Evolutionary conservation across 2,329 filamentous ascomycete genomes (phyloP), one percentile per base, ranked within the genome.

Genomic region (Colletotrichum caudatum): DNA sequence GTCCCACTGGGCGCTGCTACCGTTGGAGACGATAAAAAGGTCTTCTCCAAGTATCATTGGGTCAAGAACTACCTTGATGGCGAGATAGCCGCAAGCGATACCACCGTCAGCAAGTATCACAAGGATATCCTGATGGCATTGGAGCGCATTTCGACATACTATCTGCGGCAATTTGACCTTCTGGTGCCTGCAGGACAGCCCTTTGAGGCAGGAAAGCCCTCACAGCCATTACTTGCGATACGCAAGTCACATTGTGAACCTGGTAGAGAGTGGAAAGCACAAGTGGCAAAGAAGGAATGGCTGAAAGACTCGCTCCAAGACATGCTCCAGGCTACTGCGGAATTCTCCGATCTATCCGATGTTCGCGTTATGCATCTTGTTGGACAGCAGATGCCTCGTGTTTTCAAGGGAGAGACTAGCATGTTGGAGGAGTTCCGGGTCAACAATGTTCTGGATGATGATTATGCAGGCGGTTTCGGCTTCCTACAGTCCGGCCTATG

Each of bases 61-160:
- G 60, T 63, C 12, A 29, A 20, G 5, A 63, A 35, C 46, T 5
- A 18, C 9, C 60, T 35, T 23, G 60, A 63, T 20, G 60, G 59
- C 16, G 20, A 23, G 9, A 8, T 46, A 16, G 59, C 59, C 18
- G 59, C 59, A 6, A 44, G 23, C 12, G 44, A 51, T 18, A 29
- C 35, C 12, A 16, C 29, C 23, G 59, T 62, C 18, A 51, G 26
- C 16, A 9, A 62, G 20, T 7, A 33, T 20, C 26, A 78, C 53
- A 16, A 56, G 5, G 74, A 75, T 6, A 33, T 76, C 39, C 66
- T 59, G 1, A 60, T 41, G 2, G 64, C 62, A 3, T 74, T 73
- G 26, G 77, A 78, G 57, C 74, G 77, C 3, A 50, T 79, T 7
- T 73, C 71, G 3, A 75, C 74, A 37, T 77, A 70, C 66, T 80